Evolutionary conservation across 495 filamentous ascomycete genomes (phyloP), one percentile per base, ranked within the genome.

Genomic region (Monascus purpureus): DNA sequence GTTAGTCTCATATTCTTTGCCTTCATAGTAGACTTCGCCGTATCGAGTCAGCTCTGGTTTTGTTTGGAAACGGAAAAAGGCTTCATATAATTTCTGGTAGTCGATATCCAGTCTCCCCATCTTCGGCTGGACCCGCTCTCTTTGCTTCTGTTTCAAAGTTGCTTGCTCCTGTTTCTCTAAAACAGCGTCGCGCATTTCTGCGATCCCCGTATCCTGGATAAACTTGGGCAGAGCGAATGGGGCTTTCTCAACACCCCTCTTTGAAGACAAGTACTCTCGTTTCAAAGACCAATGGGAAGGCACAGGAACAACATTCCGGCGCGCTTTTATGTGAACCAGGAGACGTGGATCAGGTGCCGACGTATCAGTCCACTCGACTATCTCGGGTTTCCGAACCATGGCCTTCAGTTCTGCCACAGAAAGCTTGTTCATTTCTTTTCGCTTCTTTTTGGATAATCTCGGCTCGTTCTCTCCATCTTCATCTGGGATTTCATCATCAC

Each of bases 21-120:
- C 90, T 47, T 97, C 90, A 49, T 94, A 95, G 55, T 97, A 97
- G 12, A 96, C 86, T 53, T 97, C 90, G 17, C 90, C 90, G 46
- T 93, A 96, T 13, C 86, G 73, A 25, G 90, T 96, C 31, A 97
- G 57, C 40, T 85, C 77, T 1, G 90, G 90, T 49, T 97, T 97
- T 22, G 82, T 93, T 53, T 97, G 90, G 47, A 90, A 92, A 16
- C 85, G 71, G 64, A 96, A 97, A 59, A 97, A 97, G 5, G 90
- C 90, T 49, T 95, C 90, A 51, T 95, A 93, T 17, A 96, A 72
- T 50, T 90, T 94, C 49, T 93, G 83, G 51, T 96, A 97, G 55
- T 97, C 92, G 37, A 97, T 93, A 45, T 97, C 90, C 30, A 97
- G 63, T 46, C 87, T 92, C 38, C 90, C 90, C 78, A 94, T 92